These are phyloP conservation scores for Aspergillus texensis DNA, from an alignment of 2,329 filamentous ascomycete species.

Conservation along the genomic window DNA sequence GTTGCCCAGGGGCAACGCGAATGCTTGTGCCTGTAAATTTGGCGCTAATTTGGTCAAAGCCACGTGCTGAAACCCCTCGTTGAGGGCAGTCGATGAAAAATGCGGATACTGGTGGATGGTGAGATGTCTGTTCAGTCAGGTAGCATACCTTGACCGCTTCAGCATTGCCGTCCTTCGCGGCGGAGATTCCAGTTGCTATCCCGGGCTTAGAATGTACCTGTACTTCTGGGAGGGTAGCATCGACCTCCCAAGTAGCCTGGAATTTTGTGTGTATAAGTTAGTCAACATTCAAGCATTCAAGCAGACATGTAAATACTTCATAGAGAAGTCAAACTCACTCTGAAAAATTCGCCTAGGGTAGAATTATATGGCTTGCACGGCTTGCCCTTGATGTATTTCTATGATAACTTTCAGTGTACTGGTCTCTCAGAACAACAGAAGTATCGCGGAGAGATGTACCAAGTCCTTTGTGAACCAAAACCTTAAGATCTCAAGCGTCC, in stretches of 20 bases:
- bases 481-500: conserved; percentile 90
- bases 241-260: conserved; percentile 93
- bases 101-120: conserved; percentile 95
- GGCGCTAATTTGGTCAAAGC: conserved; percentile 94
- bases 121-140: conserved; percentile 95
- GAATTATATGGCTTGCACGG: conserved; percentile 99
- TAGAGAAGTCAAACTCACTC: conserved; percentile 58
- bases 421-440: neutral
- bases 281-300: neutral
- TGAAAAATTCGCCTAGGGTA: conserved; percentile 94
- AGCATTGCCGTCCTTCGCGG: conserved; percentile 37
- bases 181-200: conserved; percentile 38
- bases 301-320: neutral
- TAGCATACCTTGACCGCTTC: conserved; percentile 79
- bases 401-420: conserved; percentile 19
- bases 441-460: conserved; percentile 42
- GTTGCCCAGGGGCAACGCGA: conserved; percentile 85
- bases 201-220: conserved; percentile 33
- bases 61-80: conserved; percentile 81
- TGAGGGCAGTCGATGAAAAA: conserved; percentile 93
- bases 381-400: conserved; percentile 97
- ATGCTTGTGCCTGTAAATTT: conserved; percentile 97
- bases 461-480: conserved; percentile 99
- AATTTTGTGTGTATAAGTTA: conserved; percentile 5
- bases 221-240: conserved; percentile 73